Percentiles rank a stretch among this genome's conserved stretches.
Evolutionary conservation across 106 monocot species (phyloP).

Genomic region (Dioscorea dumetorum): DNA sequence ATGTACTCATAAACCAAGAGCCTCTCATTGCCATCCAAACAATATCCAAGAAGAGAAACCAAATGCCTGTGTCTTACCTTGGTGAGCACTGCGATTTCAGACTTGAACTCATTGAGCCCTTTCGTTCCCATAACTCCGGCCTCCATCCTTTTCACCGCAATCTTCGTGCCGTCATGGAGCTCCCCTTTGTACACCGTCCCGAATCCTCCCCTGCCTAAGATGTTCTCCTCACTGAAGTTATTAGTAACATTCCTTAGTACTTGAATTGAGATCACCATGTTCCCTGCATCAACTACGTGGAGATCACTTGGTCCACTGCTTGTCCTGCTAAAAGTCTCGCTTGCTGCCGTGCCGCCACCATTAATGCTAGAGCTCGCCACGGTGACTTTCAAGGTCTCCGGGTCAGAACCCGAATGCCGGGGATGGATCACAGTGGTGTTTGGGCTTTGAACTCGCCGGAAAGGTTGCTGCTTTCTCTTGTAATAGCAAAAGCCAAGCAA

Average conservation of each 20-base stretch:
- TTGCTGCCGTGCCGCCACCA: slow-evolving; percentile 7
- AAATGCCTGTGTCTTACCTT: slow-evolving; percentile 45
- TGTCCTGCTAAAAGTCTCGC: slow-evolving; percentile 23
- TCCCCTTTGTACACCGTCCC: slow-evolving; percentile 54
- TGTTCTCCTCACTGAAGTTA: slow-evolving; percentile 42
- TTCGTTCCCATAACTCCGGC: slow-evolving; percentile 33
- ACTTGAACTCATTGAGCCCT: slow-evolving; percentile 43
- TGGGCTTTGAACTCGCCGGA: slow-evolving; percentile 32
- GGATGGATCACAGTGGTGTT: slow-evolving; percentile 41
- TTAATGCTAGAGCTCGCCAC: slow-evolving; percentile 26
- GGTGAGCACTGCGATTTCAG: slow-evolving; percentile 42
- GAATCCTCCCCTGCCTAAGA: slow-evolving; percentile 49
- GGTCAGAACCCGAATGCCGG: slow-evolving; percentile 31
- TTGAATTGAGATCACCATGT: slow-evolving; percentile 50
- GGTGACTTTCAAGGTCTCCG: slow-evolving; percentile 39
- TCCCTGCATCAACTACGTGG: slow-evolving; percentile 30
- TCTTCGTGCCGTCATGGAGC: slow-evolving; percentile 43
- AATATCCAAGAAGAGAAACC: slow-evolving; percentile 50
- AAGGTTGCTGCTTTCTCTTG: slow-evolving; percentile 25
- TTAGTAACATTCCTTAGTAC: slow-evolving; percentile 38
- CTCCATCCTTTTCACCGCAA: slow-evolving; percentile 58
- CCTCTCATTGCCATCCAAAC: slow-evolving; percentile 46
- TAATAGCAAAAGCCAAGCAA: slow-evolving; percentile 23
- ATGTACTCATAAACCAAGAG: slow-evolving; percentile 62
- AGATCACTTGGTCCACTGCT: slow-evolving; percentile 28